phyloP scores from a whole-genome alignment of 2,329 filamentous ascomycete genomes.

The Pyrenophora graminea region DNA sequence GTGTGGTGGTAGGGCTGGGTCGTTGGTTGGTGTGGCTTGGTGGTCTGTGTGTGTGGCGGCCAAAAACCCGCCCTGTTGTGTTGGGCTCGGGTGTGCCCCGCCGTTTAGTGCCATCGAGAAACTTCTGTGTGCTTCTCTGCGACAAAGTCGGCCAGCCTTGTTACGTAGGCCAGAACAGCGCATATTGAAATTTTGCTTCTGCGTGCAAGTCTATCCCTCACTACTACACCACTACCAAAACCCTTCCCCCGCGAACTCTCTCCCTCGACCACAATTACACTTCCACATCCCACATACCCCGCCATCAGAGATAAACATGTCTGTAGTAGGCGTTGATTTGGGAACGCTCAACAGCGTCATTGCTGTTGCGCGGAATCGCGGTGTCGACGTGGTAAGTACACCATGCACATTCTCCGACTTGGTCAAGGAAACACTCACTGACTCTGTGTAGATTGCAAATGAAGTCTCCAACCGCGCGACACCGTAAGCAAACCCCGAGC shows the following conservation, averaged over 20 bases:
- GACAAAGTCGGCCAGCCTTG: slow-evolving; percentile 5
- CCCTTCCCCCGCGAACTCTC: slow-evolving; percentile 8
- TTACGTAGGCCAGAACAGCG: slow-evolving; percentile 8
- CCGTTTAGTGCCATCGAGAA: slow-evolving; percentile 23
- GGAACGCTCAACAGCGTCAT: slow-evolving; percentile 96
- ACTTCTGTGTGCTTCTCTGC: slow-evolving; percentile 24
- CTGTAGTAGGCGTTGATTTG: slow-evolving; percentile 83
- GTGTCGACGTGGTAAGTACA: slow-evolving; percentile 93
- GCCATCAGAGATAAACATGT: slow-evolving; percentile 54
- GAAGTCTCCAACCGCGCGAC: slow-evolving; percentile 98
- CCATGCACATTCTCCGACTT: neutral
- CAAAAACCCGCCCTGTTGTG: too few relatives aligned
- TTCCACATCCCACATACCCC: slow-evolving; percentile 32
- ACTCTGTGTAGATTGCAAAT: slow-evolving; percentile 79
- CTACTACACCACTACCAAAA: slow-evolving; percentile 14
- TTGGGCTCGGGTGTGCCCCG: slow-evolving; percentile 15
- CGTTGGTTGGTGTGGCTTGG: neutral
- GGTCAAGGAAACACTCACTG: slow-evolving; percentile 27
- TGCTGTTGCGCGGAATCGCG: slow-evolving; percentile 95
- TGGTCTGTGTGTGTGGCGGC: neutral
- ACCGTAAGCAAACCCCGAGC: slow-evolving; percentile 69
- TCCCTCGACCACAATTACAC: slow-evolving; percentile 12
- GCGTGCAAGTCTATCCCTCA: slow-evolving; percentile 9
- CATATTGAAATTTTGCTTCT: slow-evolving; percentile 14
- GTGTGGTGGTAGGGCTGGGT: too few relatives aligned